These are phyloP conservation scores for Lasiosphaeria hispida DNA, from an alignment of 495 filamentous ascomycete species.

Conservation along the genomic window DNA sequence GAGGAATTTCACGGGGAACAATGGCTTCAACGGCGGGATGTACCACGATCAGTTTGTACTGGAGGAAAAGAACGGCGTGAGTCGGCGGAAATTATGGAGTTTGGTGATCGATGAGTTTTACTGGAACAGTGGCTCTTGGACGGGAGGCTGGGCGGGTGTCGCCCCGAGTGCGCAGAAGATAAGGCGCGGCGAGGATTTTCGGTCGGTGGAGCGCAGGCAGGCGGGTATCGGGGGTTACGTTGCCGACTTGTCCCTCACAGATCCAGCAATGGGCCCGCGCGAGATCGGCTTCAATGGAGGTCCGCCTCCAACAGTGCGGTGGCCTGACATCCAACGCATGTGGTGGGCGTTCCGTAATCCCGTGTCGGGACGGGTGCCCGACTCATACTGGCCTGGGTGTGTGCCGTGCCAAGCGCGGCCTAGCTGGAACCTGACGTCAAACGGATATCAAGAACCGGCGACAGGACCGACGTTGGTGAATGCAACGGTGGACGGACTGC, in stretches of 20 bases:
- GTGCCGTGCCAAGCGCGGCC: constrained; percentile 20
- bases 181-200: background rate
- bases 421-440: constrained; percentile 11
- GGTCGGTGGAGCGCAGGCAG: background rate
- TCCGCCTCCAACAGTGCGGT: constrained; percentile 7
- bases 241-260: background rate
- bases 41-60: constrained; percentile 25
- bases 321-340: constrained; percentile 24
- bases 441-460: constrained; percentile 22
- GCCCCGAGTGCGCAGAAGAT: background rate
- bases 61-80: constrained; percentile 14
- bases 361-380: constrained; percentile 15
- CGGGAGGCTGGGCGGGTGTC: constrained; percentile 15
- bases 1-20: background rate
- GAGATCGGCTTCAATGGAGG: constrained; percentile 24
- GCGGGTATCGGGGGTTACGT: constrained; percentile 13
- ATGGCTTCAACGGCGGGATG: constrained; percentile 20
- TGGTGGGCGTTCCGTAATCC: constrained; percentile 23
- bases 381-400: constrained; percentile 24
- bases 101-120: constrained; percentile 26
- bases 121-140: constrained; percentile 19
- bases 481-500: background rate
- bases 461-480: constrained; percentile 18
- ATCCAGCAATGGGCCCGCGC: constrained; percentile 5
- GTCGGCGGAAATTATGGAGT: constrained; percentile 18